Base-by-base conservation (phyloP, 176 grass and related monocot genomes). In the Cenchrus fungigraminus region DNA sequence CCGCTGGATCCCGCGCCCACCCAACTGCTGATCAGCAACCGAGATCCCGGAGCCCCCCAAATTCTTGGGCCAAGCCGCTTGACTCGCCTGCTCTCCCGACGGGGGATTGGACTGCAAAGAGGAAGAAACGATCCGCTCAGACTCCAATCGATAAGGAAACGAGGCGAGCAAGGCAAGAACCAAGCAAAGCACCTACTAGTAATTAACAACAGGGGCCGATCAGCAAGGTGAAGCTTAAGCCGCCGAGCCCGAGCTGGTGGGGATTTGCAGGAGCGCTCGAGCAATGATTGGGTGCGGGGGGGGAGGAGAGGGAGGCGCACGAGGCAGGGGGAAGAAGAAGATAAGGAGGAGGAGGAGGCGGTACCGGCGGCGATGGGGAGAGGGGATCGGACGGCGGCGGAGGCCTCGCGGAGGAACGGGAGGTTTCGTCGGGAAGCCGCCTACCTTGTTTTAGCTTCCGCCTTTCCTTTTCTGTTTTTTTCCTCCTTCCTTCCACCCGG, bases 401-500 rank as follows among this genome's bases (percentile, higher is more conserved):
- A 25, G 83, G 64, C 69, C 15, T 76, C 49, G 71, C 63, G 72
- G 44, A 74, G 71, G 73, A 67, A 65, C 58, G 46, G 79, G 77
- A 71, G 34, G 66, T 90, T 87, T 54, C 79, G 84, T 89, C 29
- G 59, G 67, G 75, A 91, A 88, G 79, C 83, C 49, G 81, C 83
- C 82, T 46, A 54, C 76, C 73, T 91, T 34, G 50, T 74, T 74
- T 74, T 31, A 74, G 40, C 72, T 45, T 56, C 9, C 25, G 49
- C 44, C 29, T 20, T 28, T 46, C 43, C 57, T 70, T 37, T 32
- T 47, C 1, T 3, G 6, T 10, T 8, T 4, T 22, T 22, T 20
- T 46, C 7, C 3, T 73, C 31, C 42, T 34, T 69, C n/a, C 17
- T 20, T 12, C 0, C 8, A 4, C 11, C 9, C 62, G 25, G 8